These are phyloP conservation scores for Firmiana major DNA, from an alignment of 345 rosid species.

Conservation along the genomic window DNA sequence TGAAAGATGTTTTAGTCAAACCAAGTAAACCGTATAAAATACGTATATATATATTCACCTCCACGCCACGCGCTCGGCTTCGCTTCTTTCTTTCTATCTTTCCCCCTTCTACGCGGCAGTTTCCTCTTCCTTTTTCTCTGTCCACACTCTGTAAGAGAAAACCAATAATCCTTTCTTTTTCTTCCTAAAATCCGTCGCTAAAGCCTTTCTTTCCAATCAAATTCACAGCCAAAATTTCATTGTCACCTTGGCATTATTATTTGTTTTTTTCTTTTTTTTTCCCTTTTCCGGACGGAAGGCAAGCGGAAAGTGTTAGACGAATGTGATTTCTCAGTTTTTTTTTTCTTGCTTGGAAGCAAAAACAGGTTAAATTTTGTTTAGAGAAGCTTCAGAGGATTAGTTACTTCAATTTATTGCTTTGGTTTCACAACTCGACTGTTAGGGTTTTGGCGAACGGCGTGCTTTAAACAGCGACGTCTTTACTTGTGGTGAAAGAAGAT, in stretches of 20 bases:
- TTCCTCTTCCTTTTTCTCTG: neutral
- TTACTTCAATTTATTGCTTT: neutral
- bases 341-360: neutral
- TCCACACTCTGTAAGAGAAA: neutral
- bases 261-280: neutral
- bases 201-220: neutral
- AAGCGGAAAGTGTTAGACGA: neutral
- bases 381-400: neutral
- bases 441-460: conserved; percentile 1
- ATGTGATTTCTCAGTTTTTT: neutral
- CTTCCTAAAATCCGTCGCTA: neutral
- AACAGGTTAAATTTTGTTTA: neutral
- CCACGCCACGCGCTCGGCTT: neutral
- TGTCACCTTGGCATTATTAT: neutral
- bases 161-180: neutral
- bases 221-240: neutral
- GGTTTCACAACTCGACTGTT: neutral
- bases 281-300: neutral
- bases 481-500: neutral
- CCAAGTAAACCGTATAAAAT: neutral
- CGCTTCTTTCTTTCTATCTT: neutral
- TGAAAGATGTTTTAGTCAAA: neutral
- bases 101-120: neutral
- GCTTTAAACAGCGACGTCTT: neutral
- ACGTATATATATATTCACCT: neutral